Evolutionary conservation across 116 monocot genomes (phyloP), one percentile per base, ranked within the genome.

Genomic region (Dioscorea cayenensis): DNA sequence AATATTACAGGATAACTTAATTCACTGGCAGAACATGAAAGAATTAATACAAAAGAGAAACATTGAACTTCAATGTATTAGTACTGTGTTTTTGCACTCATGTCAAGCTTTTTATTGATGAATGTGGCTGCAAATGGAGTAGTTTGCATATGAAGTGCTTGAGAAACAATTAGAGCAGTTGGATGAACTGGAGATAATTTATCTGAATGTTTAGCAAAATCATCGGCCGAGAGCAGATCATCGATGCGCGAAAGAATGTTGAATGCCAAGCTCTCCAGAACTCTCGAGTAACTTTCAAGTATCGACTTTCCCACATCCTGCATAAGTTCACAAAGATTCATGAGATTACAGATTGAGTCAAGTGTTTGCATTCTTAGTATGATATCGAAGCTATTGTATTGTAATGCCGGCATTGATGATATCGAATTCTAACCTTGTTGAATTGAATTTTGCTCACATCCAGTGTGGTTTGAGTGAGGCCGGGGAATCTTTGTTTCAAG

Each of bases 211-310:
- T 75, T 85, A 27, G 77, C 79, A 75, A 79, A 61, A 73, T 90
- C 88, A 73, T 96, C 96, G 0, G 86, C 90, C 27, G 81, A 84
- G n/a, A 92, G 77, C 0, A 97, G 64, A 71, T 92, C 93, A 28
- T 97, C 97, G 1, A 93, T 85, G 18, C 89, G 89, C 27, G 87
- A 77, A 49, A 93, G 64, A 21, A 87, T 83, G 66, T 94, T 94
- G 49, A 83, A 97, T 21, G 97, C 97, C 38, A 97, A 64, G 72
- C 92, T 92, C 79, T 92, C 92, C 60, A 92, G 59, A 8, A 90
- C 90, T 76, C 90, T 86, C 11, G 90, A 90, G 61, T 90, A 90
- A 66, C 90, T 84, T 69, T 90, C 90, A 18, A 90, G 62, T 64
- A 90, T 87, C 21, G 90, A 82, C 75, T 84, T 90, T 1, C 87